Percentiles rank a stretch among this genome's conserved stretches.
These are phyloP conservation scores for Calonectria pseudoreteaudii DNA, from an alignment of 2,329 filamentous ascomycete species.

Conservation along the genomic window DNA sequence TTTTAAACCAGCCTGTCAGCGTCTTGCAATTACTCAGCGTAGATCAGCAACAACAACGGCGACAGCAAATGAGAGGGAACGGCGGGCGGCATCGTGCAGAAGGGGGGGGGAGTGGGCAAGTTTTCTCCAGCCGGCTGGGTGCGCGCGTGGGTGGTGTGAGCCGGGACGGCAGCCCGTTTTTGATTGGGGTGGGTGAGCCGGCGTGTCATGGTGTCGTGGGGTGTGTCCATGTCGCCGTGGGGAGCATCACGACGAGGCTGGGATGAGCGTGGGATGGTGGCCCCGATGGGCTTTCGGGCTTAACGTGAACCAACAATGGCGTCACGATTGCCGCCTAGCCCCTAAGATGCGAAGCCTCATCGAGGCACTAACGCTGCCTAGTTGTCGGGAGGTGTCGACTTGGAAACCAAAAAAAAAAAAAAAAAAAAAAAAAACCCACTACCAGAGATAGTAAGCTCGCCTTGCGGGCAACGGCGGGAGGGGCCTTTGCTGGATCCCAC, in stretches of 20 bases:
- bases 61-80: conserved; percentile 35
- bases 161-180: conserved; percentile 27
- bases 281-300: conserved; percentile 18
- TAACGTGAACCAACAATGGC: conserved; percentile 38
- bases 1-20: conserved; percentile 46
- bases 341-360: conserved; percentile 13
- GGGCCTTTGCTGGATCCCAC: conserved; percentile 22
- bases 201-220: conserved; percentile 32
- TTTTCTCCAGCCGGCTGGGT: conserved; percentile 17
- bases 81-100: conserved; percentile 24
- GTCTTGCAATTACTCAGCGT: conserved; percentile 51
- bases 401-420: conserved; percentile 1
- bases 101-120: conserved; percentile 1
- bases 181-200: conserved; percentile 30
- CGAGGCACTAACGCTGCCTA: conserved; percentile 22
- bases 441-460: conserved; percentile 10
- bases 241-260: conserved; percentile 33
- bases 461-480: conserved; percentile 1
- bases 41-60: conserved; percentile 27
- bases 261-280: conserved; percentile 35
- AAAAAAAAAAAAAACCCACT: conserved; percentile 7
- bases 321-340: conserved; percentile 35
- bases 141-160: conserved; percentile 36
- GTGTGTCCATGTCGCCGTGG: conserved; percentile 34
- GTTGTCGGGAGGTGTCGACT: conserved; percentile 12